These are phyloP conservation scores for Cucumis hystrix DNA, from an alignment of 306 rosid genomes.

Conservation along the genomic window DNA sequence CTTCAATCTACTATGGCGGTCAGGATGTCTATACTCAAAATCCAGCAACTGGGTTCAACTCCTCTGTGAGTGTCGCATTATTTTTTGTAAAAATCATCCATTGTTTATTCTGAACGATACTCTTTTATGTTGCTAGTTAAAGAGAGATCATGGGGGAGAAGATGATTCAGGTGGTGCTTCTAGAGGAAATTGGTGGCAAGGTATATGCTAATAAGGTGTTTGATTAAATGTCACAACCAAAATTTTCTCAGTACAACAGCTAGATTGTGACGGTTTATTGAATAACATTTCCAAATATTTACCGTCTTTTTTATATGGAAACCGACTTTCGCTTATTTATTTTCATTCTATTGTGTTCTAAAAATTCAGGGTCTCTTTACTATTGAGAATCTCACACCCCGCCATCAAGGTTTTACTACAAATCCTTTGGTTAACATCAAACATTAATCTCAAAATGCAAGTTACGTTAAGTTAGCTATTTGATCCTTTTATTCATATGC, in stretches of 20 bases:
- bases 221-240: not conserved
- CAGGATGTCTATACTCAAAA: constrained; percentile 48
- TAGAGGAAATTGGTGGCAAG: constrained; percentile 93
- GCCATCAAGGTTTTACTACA: constrained; percentile 1
- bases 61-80: constrained; percentile 25
- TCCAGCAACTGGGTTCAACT: constrained; percentile 12
- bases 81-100: not conserved
- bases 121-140: constrained; percentile 19
- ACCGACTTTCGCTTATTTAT: no score
- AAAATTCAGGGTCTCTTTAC: constrained; percentile 56
- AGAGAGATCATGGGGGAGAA: constrained; percentile 46
- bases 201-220: constrained; percentile 13
- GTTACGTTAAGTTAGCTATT: no score
- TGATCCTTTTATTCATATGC: not conserved
- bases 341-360: not conserved
- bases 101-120: no score
- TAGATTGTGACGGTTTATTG: no score
- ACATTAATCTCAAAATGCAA: not conserved
- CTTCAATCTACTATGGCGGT: constrained; percentile 89
- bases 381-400: constrained; percentile 31
- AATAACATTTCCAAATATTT: no score
- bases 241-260: not conserved
- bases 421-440: not conserved
- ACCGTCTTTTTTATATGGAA: no score
- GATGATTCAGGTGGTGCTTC: constrained; percentile 69